These are phyloP conservation scores for Aspergillus novoparasiticus DNA, from an alignment of 2,329 filamentous ascomycete species.

Conservation along the genomic window DNA sequence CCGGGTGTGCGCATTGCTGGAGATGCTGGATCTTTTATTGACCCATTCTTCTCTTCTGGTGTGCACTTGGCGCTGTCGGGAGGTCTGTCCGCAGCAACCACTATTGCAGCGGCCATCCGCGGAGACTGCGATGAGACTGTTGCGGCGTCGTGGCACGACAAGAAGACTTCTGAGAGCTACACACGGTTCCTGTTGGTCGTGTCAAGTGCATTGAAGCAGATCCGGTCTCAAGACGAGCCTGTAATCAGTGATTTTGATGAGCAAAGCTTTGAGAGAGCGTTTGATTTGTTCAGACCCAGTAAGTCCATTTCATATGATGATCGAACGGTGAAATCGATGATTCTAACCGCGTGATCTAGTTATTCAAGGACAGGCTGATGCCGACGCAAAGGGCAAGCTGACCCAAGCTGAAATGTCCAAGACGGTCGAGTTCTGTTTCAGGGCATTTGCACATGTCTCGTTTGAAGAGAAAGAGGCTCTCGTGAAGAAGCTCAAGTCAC, in stretches of 20 bases:
- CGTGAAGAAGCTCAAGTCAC: neutral
- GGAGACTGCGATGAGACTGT: slow-evolving; percentile 39
- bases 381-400: neutral
- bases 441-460: neutral
- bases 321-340: too few species aligned
- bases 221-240: slow-evolving; percentile 5
- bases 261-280: slow-evolving; percentile 7
- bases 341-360: neutral
- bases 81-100: slow-evolving; percentile 50
- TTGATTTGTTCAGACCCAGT: slow-evolving; percentile 2
- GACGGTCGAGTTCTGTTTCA: neutral
- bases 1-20: slow-evolving; percentile 47
- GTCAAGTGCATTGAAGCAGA: slow-evolving; percentile 13
- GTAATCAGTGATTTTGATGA: slow-evolving; percentile 6
- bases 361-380: slow-evolving; percentile 5
- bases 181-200: slow-evolving; percentile 51
- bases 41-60: slow-evolving; percentile 53
- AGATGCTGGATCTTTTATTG: slow-evolving; percentile 54
- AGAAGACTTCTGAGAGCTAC: slow-evolving; percentile 50
- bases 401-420: neutral
- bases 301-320: neutral
- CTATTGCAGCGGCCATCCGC: slow-evolving; percentile 32
- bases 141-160: slow-evolving; percentile 46
- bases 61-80: slow-evolving; percentile 49
- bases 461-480: neutral